These are phyloP conservation scores for Jatropha multifida DNA, from an alignment of 441 rosid genomes.

Conservation along the genomic window DNA sequence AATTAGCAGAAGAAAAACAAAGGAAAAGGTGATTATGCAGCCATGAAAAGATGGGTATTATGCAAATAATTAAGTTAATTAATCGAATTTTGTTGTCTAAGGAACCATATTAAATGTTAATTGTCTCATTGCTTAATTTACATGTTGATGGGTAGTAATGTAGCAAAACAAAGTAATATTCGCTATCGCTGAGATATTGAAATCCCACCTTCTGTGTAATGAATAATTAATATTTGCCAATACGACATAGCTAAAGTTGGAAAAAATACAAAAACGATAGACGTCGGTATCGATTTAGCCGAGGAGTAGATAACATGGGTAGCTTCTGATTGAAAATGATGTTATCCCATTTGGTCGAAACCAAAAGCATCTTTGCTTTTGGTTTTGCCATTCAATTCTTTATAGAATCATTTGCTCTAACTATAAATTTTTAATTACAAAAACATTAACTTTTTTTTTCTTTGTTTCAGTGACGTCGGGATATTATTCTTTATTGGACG, in stretches of 20 bases:
- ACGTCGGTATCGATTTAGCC: constrained; percentile 17
- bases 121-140: constrained; percentile 16
- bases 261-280: background rate
- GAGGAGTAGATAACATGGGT: constrained; percentile 14
- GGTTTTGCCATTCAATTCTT: background rate
- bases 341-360: constrained; percentile 19
- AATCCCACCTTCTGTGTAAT: background rate
- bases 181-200: constrained; percentile 3
- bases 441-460: no score
- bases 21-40: no score
- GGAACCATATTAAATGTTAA: background rate
- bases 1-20: no score
- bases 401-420: constrained; percentile 4
- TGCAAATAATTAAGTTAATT: background rate
- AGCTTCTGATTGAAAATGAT: constrained; percentile 25
- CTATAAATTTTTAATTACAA: background rate
- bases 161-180: background rate
- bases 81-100: background rate
- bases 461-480: no score
- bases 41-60: no score
- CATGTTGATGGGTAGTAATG: background rate
- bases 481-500: no score
- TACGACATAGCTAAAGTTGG: constrained; percentile 14
- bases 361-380: constrained; percentile 23
- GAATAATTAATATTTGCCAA: constrained; percentile 1